Evolutionary conservation across 83 land plant species (phyloP).

Genomic region (Thuja plicata): DNA sequence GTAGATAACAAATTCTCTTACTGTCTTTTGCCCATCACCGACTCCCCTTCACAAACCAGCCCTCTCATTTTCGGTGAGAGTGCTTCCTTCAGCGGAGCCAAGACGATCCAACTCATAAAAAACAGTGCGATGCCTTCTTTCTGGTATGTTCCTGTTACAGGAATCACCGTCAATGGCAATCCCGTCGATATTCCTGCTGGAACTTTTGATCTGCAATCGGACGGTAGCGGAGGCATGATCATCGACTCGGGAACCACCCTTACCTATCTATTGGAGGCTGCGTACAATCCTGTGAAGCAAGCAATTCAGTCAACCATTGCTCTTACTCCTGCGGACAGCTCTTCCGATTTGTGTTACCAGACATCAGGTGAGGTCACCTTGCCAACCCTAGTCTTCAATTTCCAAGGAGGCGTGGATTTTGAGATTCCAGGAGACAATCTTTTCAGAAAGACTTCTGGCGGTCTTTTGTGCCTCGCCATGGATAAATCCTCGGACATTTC

Average conservation of each 20-base stretch:
- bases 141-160: neutral
- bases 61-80: neutral
- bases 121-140: neutral
- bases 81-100: neutral
- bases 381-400: no score
- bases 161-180: neutral
- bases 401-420: no score
- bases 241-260: neutral
- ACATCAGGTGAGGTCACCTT: no score
- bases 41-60: neutral
- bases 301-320: no score
- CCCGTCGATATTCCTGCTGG: no score
- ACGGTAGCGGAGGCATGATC: no score
- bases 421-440: no score
- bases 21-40: neutral
- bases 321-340: neutral
- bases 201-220: no score
- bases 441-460: no score
- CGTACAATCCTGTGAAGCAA: neutral
- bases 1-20: no score
- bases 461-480: no score
- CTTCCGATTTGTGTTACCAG: neutral
- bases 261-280: neutral
- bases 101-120: neutral
- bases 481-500: no score